These are phyloP conservation scores for Zarea fungicola DNA, from an alignment of 2,329 filamentous ascomycete species.

Conservation along the genomic window DNA sequence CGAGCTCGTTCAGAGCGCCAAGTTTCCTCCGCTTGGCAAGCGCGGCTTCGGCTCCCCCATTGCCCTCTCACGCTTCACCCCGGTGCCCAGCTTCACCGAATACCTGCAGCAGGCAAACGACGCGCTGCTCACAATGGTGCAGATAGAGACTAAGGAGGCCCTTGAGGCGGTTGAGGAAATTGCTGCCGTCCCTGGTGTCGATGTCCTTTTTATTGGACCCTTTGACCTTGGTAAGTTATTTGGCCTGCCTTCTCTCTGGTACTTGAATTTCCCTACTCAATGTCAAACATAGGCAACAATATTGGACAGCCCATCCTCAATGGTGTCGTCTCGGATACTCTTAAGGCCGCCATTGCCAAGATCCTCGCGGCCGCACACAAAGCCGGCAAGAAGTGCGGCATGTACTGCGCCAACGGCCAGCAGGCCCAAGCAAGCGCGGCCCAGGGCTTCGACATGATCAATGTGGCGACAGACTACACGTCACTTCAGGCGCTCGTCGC, in stretches of 20 bases:
- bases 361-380: slow-evolving; percentile 52
- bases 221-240: slow-evolving; percentile 51
- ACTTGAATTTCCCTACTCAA: too few relatives aligned
- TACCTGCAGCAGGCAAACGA: slow-evolving; percentile 48
- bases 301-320: slow-evolving; percentile 58
- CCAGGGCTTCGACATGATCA: slow-evolving; percentile 58
- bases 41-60: slow-evolving; percentile 48
- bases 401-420: slow-evolving; percentile 51
- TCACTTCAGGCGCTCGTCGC: slow-evolving; percentile 41
- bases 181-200: slow-evolving; percentile 53
- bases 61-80: slow-evolving; percentile 37
- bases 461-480: slow-evolving; percentile 51
- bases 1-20: slow-evolving; percentile 41
- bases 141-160: slow-evolving; percentile 62
- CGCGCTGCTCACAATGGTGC: slow-evolving; percentile 56
- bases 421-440: slow-evolving; percentile 51
- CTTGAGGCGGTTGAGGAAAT: slow-evolving; percentile 57
- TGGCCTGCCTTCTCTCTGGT: too few relatives aligned
- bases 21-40: slow-evolving; percentile 45
- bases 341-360: slow-evolving; percentile 54
- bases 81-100: slow-evolving; percentile 39
- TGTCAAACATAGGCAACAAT: slow-evolving; percentile 44
- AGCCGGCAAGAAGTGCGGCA: slow-evolving; percentile 62
- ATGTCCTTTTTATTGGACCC: slow-evolving; percentile 60
- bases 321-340: slow-evolving; percentile 52